phyloP scores from a whole-genome alignment of 495 filamentous ascomycete species.

The Tuber microsphaerosporum region DNA sequence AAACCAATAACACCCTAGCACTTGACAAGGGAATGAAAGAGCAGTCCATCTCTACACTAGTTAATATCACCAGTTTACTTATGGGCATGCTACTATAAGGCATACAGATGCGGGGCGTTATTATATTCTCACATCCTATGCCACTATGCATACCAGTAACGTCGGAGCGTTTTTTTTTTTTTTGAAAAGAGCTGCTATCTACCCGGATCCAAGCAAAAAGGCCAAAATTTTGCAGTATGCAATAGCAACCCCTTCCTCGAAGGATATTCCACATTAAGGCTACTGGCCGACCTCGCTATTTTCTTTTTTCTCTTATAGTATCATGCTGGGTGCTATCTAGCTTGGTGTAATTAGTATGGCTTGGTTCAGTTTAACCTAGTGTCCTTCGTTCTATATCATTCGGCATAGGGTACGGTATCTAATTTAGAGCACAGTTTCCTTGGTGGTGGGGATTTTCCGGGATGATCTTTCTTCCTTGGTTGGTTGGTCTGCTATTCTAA shows the following conservation, averaged over 20 bases:
- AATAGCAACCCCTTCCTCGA: background rate
- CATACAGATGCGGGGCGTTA: background rate
- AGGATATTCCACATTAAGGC: background rate
- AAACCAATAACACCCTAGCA: background rate
- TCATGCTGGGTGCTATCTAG: background rate
- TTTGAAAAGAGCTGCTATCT: no score
- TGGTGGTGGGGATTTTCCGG: no score
- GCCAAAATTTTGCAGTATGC: no score
- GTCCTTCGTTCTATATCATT: no score
- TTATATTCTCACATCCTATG: background rate
- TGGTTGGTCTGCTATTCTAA: background rate
- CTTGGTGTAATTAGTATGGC: no score
- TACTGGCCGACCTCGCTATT: no score
- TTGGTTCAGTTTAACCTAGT: no score
- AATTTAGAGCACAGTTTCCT: background rate
- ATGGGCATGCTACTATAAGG: background rate
- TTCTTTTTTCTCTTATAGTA: background rate
- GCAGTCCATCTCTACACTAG: background rate
- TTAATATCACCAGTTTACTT: background rate
- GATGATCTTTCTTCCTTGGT: no score
- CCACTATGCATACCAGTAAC: no score
- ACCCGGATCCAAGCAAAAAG: no score
- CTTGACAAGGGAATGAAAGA: background rate
- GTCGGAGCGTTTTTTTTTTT: no score
- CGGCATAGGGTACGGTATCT: no score